These are phyloP conservation scores for Myxozyma melibiosi DNA, from an alignment of 805 yeast species.

Conservation along the genomic window DNA sequence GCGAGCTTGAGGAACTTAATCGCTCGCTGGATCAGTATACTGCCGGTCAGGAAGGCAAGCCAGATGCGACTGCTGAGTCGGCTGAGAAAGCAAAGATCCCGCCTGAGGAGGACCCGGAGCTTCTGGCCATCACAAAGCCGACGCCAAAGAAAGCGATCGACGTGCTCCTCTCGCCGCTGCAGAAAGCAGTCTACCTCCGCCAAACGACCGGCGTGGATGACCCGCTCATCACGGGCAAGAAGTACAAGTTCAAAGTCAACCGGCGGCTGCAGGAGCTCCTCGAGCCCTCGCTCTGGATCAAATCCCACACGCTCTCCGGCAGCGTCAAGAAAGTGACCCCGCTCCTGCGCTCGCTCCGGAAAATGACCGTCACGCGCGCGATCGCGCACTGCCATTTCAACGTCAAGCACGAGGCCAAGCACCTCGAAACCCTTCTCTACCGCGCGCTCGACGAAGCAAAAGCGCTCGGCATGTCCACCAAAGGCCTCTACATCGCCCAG, in stretches of 20 bases:
- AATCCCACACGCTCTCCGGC: constrained; percentile 81
- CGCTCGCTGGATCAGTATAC: constrained; percentile 9
- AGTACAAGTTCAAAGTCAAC: constrained; percentile 59
- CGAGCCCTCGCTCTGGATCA: constrained; percentile 84
- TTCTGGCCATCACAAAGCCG: constrained; percentile 23
- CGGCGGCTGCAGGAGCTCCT: constrained; percentile 70
- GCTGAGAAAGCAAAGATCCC: constrained; percentile 1
- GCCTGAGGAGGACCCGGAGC: constrained; percentile 26
- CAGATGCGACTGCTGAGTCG: background rate
- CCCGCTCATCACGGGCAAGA: constrained; percentile 43
- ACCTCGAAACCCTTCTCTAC: constrained; percentile 72
- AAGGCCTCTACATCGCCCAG: constrained; percentile 69
- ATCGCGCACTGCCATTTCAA: constrained; percentile 91
- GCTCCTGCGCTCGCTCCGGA: constrained; percentile 74
- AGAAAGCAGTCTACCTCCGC: constrained; percentile 25
- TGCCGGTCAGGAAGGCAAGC: background rate
- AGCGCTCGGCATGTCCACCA: constrained; percentile 58
- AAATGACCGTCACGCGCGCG: constrained; percentile 71
- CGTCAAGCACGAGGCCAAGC: constrained; percentile 75
- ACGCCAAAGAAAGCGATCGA: constrained; percentile 22
- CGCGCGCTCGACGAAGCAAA: constrained; percentile 72
- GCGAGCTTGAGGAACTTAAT: constrained; percentile 9
- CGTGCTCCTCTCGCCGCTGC: constrained; percentile 19
- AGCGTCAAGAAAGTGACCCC: constrained; percentile 85
- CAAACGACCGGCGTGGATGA: constrained; percentile 25